Base-by-base conservation (phyloP, 352 stramenopile genomes). In the Vaucheria bursata region DNA sequence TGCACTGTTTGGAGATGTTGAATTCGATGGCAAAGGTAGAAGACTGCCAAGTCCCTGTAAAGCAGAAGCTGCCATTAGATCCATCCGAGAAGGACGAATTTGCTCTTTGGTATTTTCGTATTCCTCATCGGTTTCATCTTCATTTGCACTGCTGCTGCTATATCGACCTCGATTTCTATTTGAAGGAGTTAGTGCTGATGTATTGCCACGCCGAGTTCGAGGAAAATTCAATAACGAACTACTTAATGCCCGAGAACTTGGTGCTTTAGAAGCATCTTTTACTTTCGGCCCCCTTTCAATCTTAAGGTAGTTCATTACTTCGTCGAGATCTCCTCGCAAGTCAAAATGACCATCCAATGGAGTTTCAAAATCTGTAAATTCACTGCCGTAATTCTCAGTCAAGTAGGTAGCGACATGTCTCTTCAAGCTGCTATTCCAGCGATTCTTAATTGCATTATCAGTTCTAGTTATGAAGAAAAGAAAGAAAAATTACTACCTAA, bases 391-490 rank as follows among this genome's bases (percentile, higher is more conserved):
- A 34, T 40, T 68, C 36, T 33, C 71, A 33, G 75, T 64, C 29
- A 81, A 45, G 50, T 81, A 81, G 38, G 52, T 36, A 53, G 74
- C 67, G 33, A 81, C 39, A 38, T 71, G 70, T 34, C 76, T 70
- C 76, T 81, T 81, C 38, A 81, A 73, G 33, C 65, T 70, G 5
- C 90, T 94, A 82, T 96, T 94, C 80, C 93, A 98, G 18, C 92
- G 89, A 84, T 98, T 98, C 85, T 98, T 98, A 52, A 98, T 92
- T 35, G 91, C 91, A 75, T 98, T 98, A 82, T 98, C 93, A 0
- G 93, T 96, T 29, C 95, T 87, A 25, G 12, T n/a, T 33, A 32
- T 29, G 32, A 31, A n/a, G n/a, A n/a, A n/a, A n/a, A n/a, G 7
- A 29, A 39, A 36, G n/a, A n/a, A n/a, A n/a, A n/a, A n/a, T n/a